A percentile compares a stretch with the other conserved stretches of the same genome.
These are phyloP conservation scores for Plasmodium falciparum DNA, from an alignment of 169 alveolate genomes.

Conservation along the genomic window DNA sequence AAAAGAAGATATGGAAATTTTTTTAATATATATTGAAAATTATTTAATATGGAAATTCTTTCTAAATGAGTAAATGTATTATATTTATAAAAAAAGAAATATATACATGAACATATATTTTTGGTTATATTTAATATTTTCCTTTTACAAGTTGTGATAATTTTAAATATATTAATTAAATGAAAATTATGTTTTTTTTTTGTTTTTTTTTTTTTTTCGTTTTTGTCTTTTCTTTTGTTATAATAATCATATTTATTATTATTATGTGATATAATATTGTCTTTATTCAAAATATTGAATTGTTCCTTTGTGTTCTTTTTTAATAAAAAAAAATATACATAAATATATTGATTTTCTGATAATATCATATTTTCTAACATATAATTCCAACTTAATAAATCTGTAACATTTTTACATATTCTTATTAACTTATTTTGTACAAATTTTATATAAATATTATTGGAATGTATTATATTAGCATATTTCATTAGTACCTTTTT, in stretches of 20 bases:
- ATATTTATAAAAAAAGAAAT: conserved; percentile 10
- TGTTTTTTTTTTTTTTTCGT: background rate
- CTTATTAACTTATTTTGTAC: conserved; percentile 13
- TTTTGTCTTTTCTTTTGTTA: background rate
- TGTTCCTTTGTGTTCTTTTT: background rate
- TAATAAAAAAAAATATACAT: conserved; percentile 12
- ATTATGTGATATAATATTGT: background rate
- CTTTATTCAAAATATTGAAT: background rate
- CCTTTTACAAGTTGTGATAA: background rate
- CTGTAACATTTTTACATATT: conserved; percentile 11
- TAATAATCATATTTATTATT: background rate
- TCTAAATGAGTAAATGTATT: conserved; percentile 13
- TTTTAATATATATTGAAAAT: conserved; percentile 4
- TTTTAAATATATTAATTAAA: conserved; percentile 14
- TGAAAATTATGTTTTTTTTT: background rate
- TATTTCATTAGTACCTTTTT: conserved; percentile 12
- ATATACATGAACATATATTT: conserved; percentile 10
- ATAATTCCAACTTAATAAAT: conserved; percentile 33
- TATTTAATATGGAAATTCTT: conserved; percentile 20
- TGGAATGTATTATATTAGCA: background rate
- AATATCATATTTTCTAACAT: conserved; percentile 2
- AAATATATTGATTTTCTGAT: conserved; percentile 3
- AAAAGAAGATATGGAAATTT: conserved; percentile 39
- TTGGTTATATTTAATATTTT: conserved; percentile 19
- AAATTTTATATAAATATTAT: conserved; percentile 20